phyloP scores from a whole-genome alignment of 352 stramenopile species.

The Phytophthora crassamura region DNA sequence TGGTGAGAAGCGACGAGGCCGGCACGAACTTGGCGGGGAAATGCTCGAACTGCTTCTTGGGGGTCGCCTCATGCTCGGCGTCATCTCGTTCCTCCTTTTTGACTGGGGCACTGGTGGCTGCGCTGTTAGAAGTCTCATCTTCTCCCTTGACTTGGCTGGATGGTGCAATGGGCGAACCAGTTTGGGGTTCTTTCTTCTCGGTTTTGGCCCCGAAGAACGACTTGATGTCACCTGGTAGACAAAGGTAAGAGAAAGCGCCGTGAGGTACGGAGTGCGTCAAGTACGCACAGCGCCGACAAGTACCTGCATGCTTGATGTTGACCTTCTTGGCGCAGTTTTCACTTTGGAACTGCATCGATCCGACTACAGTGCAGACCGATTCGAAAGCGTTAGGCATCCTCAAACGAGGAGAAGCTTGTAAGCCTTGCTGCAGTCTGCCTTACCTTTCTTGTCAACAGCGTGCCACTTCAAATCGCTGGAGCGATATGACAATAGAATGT shows the following conservation, averaged over 20 bases:
- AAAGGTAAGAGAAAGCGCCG: background rate
- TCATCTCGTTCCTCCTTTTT: slow-evolving; percentile 30
- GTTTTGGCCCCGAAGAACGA: slow-evolving; percentile 66
- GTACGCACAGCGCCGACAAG: background rate
- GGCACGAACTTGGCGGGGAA: slow-evolving; percentile 44
- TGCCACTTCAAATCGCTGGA: slow-evolving; percentile 72
- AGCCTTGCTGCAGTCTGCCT: background rate
- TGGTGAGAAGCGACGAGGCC: slow-evolving; percentile 59
- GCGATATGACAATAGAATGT: slow-evolving; percentile 61
- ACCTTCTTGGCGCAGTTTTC: slow-evolving; percentile 78
- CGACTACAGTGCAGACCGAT: slow-evolving; percentile 49
- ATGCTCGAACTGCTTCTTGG: slow-evolving; percentile 28
- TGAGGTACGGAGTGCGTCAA: background rate
- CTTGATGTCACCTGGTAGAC: slow-evolving; percentile 63
- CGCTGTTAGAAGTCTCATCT: background rate
- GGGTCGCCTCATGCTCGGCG: background rate
- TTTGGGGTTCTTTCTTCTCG: slow-evolving; percentile 34
- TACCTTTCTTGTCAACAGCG: slow-evolving; percentile 79
- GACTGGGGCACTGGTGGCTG: background rate
- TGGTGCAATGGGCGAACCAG: background rate
- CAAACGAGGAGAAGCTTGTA: background rate
- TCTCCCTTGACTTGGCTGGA: slow-evolving; percentile 16
- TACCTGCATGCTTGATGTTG: slow-evolving; percentile 79
- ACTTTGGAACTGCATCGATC: slow-evolving; percentile 77
- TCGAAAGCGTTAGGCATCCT: background rate